phyloP scores from a whole-genome alignment of 306 rosid genomes.

The Dryas octopetala region DNA sequence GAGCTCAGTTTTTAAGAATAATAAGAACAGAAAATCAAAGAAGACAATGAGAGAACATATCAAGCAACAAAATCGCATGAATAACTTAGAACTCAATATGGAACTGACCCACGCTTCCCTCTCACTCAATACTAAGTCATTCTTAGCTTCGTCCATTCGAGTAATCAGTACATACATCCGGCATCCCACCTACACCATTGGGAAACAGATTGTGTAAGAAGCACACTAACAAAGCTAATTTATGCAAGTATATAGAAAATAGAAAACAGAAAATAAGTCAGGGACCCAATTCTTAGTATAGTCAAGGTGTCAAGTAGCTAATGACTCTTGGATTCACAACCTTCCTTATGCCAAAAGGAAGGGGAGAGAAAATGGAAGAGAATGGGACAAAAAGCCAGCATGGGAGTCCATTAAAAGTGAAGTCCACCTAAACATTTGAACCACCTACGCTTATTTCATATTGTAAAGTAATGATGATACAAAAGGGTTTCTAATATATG shows the following conservation, averaged over 20 bases:
- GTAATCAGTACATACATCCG: conserved; percentile 58
- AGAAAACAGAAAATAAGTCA: not conserved
- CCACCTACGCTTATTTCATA: too few relatives aligned
- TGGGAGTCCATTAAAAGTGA: too few relatives aligned
- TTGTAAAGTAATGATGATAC: too few relatives aligned
- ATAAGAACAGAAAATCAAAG: not conserved
- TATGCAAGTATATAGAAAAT: not conserved
- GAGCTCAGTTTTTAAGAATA: conserved; percentile 13
- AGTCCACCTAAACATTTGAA: too few relatives aligned
- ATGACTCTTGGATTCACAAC: not conserved
- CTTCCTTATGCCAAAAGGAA: not conserved
- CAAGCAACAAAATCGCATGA: conserved; percentile 18
- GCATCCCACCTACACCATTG: conserved; percentile 70
- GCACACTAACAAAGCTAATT: conserved; percentile 8
- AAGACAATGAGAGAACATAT: not conserved
- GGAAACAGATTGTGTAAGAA: conserved; percentile 26
- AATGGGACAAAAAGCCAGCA: not conserved
- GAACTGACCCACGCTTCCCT: conserved; percentile 89
- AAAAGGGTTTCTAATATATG: too few relatives aligned
- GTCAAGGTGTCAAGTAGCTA: not conserved
- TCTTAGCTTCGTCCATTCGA: conserved; percentile 72
- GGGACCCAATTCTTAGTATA: not conserved
- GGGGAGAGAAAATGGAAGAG: not conserved
- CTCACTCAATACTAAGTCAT: conserved; percentile 76
- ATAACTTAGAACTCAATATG: conserved; percentile 11